Evolutionary conservation across 2,329 filamentous ascomycete genomes (phyloP), one percentile per base, ranked within the genome.

Genomic region (Fusarium temperatum): DNA sequence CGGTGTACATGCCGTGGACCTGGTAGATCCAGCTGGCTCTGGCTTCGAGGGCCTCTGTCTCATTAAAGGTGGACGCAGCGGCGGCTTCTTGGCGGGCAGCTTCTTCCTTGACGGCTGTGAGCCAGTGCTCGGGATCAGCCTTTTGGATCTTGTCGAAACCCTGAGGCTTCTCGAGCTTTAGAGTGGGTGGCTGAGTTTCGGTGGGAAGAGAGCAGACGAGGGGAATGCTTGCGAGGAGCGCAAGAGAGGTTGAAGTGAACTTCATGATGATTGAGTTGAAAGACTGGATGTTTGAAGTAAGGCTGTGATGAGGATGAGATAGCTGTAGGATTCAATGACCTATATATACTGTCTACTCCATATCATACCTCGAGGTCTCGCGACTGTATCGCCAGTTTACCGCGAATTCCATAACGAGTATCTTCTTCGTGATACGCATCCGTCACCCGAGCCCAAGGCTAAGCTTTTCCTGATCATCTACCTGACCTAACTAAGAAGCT

Each of bases 1-100:
- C 61, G 4, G 61, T 64, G 22, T 64, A 64, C 55, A 61, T 64
- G 36, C 44, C 61, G 24, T 64, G 55, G n/a, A 61, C 24, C 13
- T 61, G 36, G 24, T 30, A 64, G 55, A 61, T 30, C 61, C 61
- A 64, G 15, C n/a, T 32, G 1, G 15, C 61, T 24, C 61, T 22
- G 8, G 54, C 7, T 20, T 64, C 61, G 15, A 64, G 55, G 6
- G 36, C 20, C 4, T 35, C 28, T 0, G 55, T 64, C 3, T 50
- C 55, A 3, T 64, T 61, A 7, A 22, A n/a, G 8, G 20, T 11
- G 5, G 55, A 38, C 11, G 55, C 55, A 32, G 28, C 44, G 2
- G 55, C 55, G 20, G 61, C 61, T 32, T 61, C 61, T 32, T 64
- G 61, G 18, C 55, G 44, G 5, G 55, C 55, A 20, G 55, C 61